Percentiles rank a stretch among this genome's conserved stretches.
Conservation (phyloP, 176 grass and related monocot genomes). For the Raddia distichophylla region DNA sequence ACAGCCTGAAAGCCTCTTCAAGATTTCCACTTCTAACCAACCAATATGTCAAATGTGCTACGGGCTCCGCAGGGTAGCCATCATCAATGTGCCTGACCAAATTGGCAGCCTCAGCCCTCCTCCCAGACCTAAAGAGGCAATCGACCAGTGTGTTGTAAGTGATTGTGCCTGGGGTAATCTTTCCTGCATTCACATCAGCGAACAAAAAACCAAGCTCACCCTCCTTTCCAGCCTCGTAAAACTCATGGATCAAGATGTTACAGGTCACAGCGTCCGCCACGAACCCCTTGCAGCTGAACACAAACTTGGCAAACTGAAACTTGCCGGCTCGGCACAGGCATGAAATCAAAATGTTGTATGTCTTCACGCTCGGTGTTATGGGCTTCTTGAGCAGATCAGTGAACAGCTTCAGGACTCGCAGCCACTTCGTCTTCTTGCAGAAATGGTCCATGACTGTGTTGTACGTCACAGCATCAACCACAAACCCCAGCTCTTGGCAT, state of each 20-base stretch:
- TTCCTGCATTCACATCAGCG: constrained; percentile 44
- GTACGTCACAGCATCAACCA: constrained; percentile 74
- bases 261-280: constrained; percentile 77
- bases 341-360: constrained; percentile 77
- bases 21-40: constrained; percentile 63
- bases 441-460: constrained; percentile 89
- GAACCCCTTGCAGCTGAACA: constrained; percentile 71
- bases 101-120: constrained; percentile 56
- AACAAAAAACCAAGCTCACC: constrained; percentile 70
- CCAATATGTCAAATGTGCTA: constrained; percentile 76
- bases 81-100: constrained; percentile 64
- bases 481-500: constrained; percentile 75
- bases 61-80: constrained; percentile 51
- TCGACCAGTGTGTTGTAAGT: constrained; percentile 71
- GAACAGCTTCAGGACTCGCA: constrained; percentile 70
- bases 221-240: constrained; percentile 58
- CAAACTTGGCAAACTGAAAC: constrained; percentile 58
- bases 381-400: constrained; percentile 81
- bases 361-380: constrained; percentile 50
- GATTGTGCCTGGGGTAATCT: constrained; percentile 60
- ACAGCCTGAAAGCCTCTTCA: constrained; percentile 51
- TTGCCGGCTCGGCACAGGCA: constrained; percentile 79
- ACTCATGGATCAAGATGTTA: constrained; percentile 82
- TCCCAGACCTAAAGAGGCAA: constrained; percentile 76
- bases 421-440: constrained; percentile 61